phyloP scores from a whole-genome alignment of 2,329 filamentous ascomycete species.

The Fusarium brevicatenulatum region DNA sequence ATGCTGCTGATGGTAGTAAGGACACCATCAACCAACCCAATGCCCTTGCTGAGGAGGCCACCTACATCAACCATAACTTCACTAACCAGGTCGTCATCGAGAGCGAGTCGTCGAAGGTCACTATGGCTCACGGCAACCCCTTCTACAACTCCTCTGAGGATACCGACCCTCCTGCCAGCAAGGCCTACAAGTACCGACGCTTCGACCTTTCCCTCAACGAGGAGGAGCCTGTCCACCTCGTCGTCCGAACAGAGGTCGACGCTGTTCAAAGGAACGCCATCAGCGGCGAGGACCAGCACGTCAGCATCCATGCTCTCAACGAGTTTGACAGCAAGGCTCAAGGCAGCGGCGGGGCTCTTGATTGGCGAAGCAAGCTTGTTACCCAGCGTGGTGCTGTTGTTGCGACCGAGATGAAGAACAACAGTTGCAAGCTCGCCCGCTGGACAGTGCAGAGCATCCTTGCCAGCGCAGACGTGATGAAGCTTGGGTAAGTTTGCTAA shows the following conservation, averaged over 20 bases:
- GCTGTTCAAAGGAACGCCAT: constrained; percentile 95
- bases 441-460: constrained; percentile 98
- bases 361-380: constrained; percentile 96
- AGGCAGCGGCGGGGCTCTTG: constrained; percentile 91
- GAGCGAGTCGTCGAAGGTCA: constrained; percentile 78
- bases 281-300: constrained; percentile 88
- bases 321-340: constrained; percentile 99
- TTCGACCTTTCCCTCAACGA: constrained; percentile 97
- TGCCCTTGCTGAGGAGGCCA: constrained; percentile 94
- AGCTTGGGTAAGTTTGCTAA: constrained; percentile 78
- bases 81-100: constrained; percentile 94
- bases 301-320: constrained; percentile 96
- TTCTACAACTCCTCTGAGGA: constrained; percentile 97
- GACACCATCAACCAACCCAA: constrained; percentile 94
- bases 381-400: constrained; percentile 96
- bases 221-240: constrained; percentile 90
- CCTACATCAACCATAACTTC: constrained; percentile 99
- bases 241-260: constrained; percentile 95
- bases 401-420: constrained; percentile 99
- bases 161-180: constrained; percentile 91
- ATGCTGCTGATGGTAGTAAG: constrained; percentile 91
- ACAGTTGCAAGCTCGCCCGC: constrained; percentile 96
- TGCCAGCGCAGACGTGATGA: constrained; percentile 97
- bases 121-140: constrained; percentile 90
- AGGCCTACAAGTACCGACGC: constrained; percentile 97